A percentile compares a stretch with the other conserved stretches of the same genome.
These are phyloP conservation scores for Aechmea fasciata DNA, from an alignment of 176 grass and related monocot species.

Conservation along the genomic window DNA sequence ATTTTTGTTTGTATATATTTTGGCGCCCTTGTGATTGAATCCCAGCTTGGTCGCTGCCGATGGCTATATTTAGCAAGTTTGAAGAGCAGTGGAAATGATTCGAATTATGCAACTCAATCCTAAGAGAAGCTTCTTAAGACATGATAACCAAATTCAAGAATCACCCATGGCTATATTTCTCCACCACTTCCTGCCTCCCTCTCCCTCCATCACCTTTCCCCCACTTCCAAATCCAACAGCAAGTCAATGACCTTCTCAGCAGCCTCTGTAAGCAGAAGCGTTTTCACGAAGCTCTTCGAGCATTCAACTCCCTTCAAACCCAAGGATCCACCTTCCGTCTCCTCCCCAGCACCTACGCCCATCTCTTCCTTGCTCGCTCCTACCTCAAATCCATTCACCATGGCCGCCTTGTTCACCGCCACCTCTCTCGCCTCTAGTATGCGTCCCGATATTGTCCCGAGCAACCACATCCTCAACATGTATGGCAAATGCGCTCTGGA, in stretches of 20 bases:
- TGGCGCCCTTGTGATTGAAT: too few species aligned
- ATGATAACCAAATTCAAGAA: slow-evolving; percentile 4
- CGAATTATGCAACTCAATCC: too few species aligned
- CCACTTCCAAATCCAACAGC: neutral
- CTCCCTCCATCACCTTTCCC: neutral
- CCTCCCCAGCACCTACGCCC: slow-evolving; percentile 20
- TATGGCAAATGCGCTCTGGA: slow-evolving; percentile 20
- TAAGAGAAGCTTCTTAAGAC: too few species aligned
- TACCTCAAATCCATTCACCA: slow-evolving; percentile 17
- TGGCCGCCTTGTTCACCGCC: slow-evolving; percentile 12
- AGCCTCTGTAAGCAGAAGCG: slow-evolving; percentile 13
- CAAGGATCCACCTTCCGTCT: slow-evolving; percentile 1
- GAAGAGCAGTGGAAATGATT: too few species aligned
- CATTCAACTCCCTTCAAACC: slow-evolving; percentile 12
- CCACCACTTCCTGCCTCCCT: too few species aligned
- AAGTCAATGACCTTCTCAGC: slow-evolving; percentile 12
- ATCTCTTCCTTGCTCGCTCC: slow-evolving; percentile 25
- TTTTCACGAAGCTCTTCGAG: slow-evolving; percentile 8
- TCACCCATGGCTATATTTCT: neutral
- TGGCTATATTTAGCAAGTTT: too few species aligned
- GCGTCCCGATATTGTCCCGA: slow-evolving; percentile 6
- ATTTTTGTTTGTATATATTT: too few species aligned
- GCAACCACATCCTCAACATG: slow-evolving; percentile 19
- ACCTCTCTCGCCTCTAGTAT: slow-evolving; percentile 3
- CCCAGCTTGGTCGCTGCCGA: too few species aligned